Conservation (phyloP, 2,329 filamentous ascomycete species). For the Aspergillus tanneri region DNA sequence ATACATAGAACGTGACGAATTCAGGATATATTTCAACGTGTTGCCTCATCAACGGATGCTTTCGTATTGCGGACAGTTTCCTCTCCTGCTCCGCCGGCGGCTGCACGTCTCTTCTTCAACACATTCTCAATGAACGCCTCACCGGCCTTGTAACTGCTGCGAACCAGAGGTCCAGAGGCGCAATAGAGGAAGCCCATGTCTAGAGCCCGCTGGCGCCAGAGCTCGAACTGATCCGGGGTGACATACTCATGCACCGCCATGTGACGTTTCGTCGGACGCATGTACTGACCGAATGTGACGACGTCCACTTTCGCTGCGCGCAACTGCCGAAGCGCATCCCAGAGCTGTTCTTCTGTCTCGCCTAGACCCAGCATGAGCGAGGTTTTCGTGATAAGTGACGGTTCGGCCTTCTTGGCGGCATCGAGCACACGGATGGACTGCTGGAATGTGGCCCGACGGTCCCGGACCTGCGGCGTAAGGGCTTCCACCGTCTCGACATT, state of each 20-base stretch:
- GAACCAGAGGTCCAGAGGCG: slow-evolving; percentile 86
- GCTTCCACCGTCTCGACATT: slow-evolving; percentile 95
- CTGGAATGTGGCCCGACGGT: slow-evolving; percentile 83
- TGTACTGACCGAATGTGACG: slow-evolving; percentile 99
- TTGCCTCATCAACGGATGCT: slow-evolving; percentile 27
- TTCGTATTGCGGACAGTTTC: slow-evolving; percentile 26
- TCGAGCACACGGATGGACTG: slow-evolving; percentile 78
- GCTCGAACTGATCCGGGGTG: slow-evolving; percentile 84
- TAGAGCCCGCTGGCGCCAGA: slow-evolving; percentile 84
- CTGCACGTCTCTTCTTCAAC: slow-evolving; percentile 68
- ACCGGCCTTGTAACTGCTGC: slow-evolving; percentile 95
- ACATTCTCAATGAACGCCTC: slow-evolving; percentile 99
- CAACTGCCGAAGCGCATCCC: slow-evolving; percentile 75
- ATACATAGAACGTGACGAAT: neutral
- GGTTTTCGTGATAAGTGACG: slow-evolving; percentile 92
- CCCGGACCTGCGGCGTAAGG: slow-evolving; percentile 84
- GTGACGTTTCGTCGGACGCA: slow-evolving; percentile 96
- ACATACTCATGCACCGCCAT: slow-evolving; percentile 97
- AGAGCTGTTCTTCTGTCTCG: slow-evolving; percentile 84
- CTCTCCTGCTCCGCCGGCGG: slow-evolving; percentile 24
- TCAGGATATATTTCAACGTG: slow-evolving; percentile 23
- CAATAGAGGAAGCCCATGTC: slow-evolving; percentile 97
- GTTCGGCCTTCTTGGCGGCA: slow-evolving; percentile 74
- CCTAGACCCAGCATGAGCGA: slow-evolving; percentile 95
- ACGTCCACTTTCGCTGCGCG: slow-evolving; percentile 82